phyloP scores from a whole-genome alignment of 1,284 basidiomycete species.

The Trichosporon sp. region DNA sequence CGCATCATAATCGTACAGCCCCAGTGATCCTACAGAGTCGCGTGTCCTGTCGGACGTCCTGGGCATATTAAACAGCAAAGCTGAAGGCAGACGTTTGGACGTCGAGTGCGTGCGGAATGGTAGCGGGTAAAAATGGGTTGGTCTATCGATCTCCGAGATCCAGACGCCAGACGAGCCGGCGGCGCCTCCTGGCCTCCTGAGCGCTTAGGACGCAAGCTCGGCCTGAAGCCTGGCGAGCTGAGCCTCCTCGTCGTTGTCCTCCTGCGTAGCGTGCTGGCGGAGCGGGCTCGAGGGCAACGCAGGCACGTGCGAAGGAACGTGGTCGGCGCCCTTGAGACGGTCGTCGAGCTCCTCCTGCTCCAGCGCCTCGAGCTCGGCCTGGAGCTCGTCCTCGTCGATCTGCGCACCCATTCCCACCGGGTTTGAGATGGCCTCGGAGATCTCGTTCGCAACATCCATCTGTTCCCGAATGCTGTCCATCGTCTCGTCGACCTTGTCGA shows the following conservation, averaged over 20 bases:
- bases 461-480: slow-evolving; percentile 91
- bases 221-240: slow-evolving; percentile 90
- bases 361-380: slow-evolving; percentile 76
- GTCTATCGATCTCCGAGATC: slow-evolving; percentile 1
- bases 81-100: not conserved
- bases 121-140: not conserved
- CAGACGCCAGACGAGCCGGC: not conserved
- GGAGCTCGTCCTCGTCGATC: slow-evolving; percentile 79
- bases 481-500: slow-evolving; percentile 85
- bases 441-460: slow-evolving; percentile 90
- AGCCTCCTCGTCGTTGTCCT: slow-evolving; percentile 88
- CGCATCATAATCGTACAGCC: slow-evolving; percentile 2
- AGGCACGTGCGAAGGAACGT: slow-evolving; percentile 82
- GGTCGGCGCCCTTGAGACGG: slow-evolving; percentile 78
- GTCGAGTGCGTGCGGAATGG: not conserved
- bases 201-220: slow-evolving; percentile 56
- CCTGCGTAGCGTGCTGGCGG: slow-evolving; percentile 26
- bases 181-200: too few relatives aligned
- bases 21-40: slow-evolving; percentile 3
- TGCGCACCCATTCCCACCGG: slow-evolving; percentile 62
- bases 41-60: not conserved
- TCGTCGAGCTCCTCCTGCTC: slow-evolving; percentile 90
- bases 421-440: slow-evolving; percentile 87
- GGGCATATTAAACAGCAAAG: slow-evolving; percentile 3
- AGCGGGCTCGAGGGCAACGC: slow-evolving; percentile 53